Conservation (phyloP, 257 asterid genomes). For the Jasminum sambac region DNA sequence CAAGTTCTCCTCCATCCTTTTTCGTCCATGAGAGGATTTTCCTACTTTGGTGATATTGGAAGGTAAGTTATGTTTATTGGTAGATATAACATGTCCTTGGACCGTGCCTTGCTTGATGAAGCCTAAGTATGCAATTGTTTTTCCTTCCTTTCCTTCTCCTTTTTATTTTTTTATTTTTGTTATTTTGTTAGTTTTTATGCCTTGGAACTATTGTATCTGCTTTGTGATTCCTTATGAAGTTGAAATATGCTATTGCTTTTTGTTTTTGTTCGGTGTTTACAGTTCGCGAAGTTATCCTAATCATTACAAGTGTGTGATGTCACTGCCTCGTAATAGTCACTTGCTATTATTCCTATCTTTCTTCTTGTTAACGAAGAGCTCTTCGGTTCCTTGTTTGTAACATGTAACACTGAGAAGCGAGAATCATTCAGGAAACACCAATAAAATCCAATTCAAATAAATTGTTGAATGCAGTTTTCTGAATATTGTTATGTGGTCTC, state of each 20-base stretch:
- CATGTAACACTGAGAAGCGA: neutral
- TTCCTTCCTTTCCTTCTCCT: too few relatives aligned
- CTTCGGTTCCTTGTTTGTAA: neutral
- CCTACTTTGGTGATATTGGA: neutral
- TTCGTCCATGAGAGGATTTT: neutral
- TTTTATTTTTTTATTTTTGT: too few relatives aligned
- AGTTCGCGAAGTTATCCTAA: neutral
- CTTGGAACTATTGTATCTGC: too few relatives aligned
- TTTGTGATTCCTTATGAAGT: too few relatives aligned
- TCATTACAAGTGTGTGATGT: neutral
- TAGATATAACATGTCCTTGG: neutral
- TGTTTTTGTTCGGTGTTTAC: neutral
- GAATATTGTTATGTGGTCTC: neutral
- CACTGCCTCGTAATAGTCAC: neutral
- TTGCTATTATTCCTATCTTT: neutral
- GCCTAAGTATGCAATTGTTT: too few relatives aligned
- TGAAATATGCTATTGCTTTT: neutral
- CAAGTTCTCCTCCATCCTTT: conserved; percentile 2
- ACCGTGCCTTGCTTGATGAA: neutral
- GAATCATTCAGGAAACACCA: neutral
- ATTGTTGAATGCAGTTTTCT: neutral
- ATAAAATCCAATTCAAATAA: neutral
- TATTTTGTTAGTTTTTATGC: too few relatives aligned
- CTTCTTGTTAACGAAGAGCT: neutral
- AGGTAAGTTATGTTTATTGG: neutral